A percentile compares a stretch with the other conserved stretches of the same genome.
Evolutionary conservation across 164 flowering plant species (phyloP).

Genomic region (Macadamia tetraphylla): DNA sequence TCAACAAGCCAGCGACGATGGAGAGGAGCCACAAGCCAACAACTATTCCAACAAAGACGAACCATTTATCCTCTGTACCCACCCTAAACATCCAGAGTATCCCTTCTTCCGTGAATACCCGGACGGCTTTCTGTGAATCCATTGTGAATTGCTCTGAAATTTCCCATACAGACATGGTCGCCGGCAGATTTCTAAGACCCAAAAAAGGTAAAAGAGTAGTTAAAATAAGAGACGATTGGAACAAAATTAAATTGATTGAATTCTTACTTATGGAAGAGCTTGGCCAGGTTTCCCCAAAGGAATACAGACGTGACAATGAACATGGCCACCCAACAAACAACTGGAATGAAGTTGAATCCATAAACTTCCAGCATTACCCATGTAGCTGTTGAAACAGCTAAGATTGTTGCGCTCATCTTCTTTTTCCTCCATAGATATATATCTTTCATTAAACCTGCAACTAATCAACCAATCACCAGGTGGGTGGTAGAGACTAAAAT

Average conservation of each 20-base stretch:
- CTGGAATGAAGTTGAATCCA: constrained; percentile 40
- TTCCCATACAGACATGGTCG: constrained; percentile 22
- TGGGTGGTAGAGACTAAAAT: too few species aligned
- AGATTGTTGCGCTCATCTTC: constrained; percentile 22
- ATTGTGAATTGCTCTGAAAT: constrained; percentile 26
- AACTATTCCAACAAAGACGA: constrained; percentile 18
- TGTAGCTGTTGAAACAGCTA: constrained; percentile 24
- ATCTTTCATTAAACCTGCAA: constrained; percentile 16
- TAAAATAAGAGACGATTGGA: neutral
- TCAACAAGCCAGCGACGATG: constrained; percentile 28
- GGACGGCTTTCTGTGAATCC: constrained; percentile 6
- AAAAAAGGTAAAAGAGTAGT: neutral
- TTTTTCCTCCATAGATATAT: constrained; percentile 47
- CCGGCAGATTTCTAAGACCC: constrained; percentile 31
- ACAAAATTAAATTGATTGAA: neutral
- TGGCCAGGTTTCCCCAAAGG: constrained; percentile 30
- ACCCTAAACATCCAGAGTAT: constrained; percentile 37
- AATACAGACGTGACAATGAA: constrained; percentile 25
- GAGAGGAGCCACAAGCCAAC: constrained; percentile 34
- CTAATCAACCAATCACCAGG: too few species aligned
- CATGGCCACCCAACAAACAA: constrained; percentile 42
- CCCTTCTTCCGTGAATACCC: constrained; percentile 22
- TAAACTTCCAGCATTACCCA: constrained; percentile 46
- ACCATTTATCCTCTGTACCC: constrained; percentile 38
- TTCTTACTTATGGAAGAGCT: constrained; percentile 38